Percentiles rank a stretch among this genome's conserved stretches.
These are phyloP conservation scores for Apiospora sp. DNA, from an alignment of 2,329 filamentous ascomycete genomes.

Conservation along the genomic window DNA sequence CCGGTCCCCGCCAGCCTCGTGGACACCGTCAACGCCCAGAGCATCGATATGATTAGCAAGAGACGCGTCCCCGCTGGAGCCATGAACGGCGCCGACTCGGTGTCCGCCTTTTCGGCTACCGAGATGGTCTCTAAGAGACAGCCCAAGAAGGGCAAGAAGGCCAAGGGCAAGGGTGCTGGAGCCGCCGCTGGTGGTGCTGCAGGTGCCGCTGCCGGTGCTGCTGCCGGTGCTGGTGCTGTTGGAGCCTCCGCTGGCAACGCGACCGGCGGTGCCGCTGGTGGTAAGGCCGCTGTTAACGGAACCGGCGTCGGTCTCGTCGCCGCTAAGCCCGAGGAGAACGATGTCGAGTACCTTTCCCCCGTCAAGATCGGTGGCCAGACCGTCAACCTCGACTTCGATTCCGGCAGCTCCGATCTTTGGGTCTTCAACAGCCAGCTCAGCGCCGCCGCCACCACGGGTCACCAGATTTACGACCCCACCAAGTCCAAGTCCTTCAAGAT, in stretches of 20 bases:
- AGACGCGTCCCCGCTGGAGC: constrained; percentile 28
- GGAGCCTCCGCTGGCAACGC: constrained; percentile 1
- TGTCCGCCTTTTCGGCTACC: background rate
- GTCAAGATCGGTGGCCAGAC: constrained; percentile 45
- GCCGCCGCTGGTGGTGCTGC: constrained; percentile 25
- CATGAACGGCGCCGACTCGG: background rate
- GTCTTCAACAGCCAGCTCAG: constrained; percentile 46
- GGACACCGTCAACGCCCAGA: constrained; percentile 32
- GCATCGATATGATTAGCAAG: constrained; percentile 40
- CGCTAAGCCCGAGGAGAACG: constrained; percentile 39
- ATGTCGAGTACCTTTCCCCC: constrained; percentile 43
- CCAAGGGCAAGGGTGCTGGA: constrained; percentile 1
- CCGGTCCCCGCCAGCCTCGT: constrained; percentile 39
- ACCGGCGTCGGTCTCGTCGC: constrained; percentile 38
- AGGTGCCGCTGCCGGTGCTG: constrained; percentile 6
- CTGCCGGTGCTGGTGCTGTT: background rate
- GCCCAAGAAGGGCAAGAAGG: constrained; percentile 27
- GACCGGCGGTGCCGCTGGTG: constrained; percentile 27
- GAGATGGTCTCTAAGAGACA: constrained; percentile 30
- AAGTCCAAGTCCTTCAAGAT: constrained; percentile 40
- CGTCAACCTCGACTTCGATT: constrained; percentile 45
- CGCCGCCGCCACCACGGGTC: constrained; percentile 37
- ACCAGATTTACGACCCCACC: constrained; percentile 39
- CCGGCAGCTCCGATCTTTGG: constrained; percentile 46
- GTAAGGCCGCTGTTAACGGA: constrained; percentile 31